phyloP scores from a whole-genome alignment of 768 basidiomycete species.

The Cyathus striatus region DNA sequence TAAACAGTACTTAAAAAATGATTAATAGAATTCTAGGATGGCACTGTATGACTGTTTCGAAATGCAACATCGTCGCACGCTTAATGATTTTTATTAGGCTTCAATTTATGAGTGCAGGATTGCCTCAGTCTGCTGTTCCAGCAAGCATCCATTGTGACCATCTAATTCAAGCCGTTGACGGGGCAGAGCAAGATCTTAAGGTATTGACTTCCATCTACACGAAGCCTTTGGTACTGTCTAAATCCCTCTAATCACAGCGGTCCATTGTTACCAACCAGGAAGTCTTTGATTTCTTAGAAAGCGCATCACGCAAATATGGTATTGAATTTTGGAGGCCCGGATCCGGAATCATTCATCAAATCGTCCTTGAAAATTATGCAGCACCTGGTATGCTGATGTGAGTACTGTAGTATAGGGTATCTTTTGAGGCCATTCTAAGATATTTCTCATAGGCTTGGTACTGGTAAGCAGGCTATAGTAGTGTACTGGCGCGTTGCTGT shows the following conservation, averaged over 20 bases:
- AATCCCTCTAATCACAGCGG: slow-evolving; percentile 36
- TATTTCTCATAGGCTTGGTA: slow-evolving; percentile 68
- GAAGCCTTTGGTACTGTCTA: neutral
- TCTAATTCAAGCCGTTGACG: slow-evolving; percentile 89
- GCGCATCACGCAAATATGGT: slow-evolving; percentile 84
- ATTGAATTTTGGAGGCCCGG: slow-evolving; percentile 99
- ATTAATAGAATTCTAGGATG: slow-evolving; percentile 63
- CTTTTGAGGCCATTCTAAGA: slow-evolving; percentile 5
- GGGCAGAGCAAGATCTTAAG: slow-evolving; percentile 82
- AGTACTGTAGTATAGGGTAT: slow-evolving; percentile 11
- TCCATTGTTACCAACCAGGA: slow-evolving; percentile 90
- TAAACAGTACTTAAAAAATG: too few relatives aligned
- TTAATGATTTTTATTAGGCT: slow-evolving; percentile 40
- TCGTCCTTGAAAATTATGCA: slow-evolving; percentile 96
- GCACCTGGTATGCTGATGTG: slow-evolving; percentile 93
- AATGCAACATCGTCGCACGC: neutral
- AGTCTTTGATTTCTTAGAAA: slow-evolving; percentile 96
- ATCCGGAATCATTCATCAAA: too few relatives aligned
- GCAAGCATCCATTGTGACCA: slow-evolving; percentile 97
- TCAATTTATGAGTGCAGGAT: slow-evolving; percentile 97
- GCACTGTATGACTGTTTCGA: slow-evolving; percentile 51
- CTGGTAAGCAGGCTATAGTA: slow-evolving; percentile 53
- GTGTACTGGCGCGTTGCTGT: neutral
- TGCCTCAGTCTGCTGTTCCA: slow-evolving; percentile 78
- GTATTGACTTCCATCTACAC: slow-evolving; percentile 31